Evolutionary conservation across 148 eudicot species (phyloP).

Genomic region (Persicaria maculosa): DNA sequence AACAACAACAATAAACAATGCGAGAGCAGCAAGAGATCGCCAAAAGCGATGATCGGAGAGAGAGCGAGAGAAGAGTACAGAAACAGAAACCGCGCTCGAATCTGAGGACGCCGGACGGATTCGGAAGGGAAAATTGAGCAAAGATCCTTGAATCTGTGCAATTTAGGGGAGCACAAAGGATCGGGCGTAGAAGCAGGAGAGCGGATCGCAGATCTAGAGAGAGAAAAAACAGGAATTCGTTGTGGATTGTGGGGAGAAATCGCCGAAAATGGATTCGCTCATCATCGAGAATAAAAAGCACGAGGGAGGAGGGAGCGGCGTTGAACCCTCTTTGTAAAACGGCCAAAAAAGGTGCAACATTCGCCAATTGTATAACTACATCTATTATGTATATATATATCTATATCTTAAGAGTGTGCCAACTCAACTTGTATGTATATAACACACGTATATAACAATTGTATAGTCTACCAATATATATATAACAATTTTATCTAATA

Average conservation of each 20-base stretch:
- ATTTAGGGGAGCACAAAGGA: background rate
- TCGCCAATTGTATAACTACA: no score
- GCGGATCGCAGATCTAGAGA: conserved; percentile 6
- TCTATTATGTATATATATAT: no score
- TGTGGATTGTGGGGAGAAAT: conserved; percentile 5
- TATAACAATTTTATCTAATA: no score
- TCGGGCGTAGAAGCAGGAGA: background rate
- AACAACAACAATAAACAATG: background rate
- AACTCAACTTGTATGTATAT: no score
- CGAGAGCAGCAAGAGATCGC: background rate
- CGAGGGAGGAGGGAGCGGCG: no score
- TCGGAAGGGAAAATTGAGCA: background rate
- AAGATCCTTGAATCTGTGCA: background rate
- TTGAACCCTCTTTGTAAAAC: no score
- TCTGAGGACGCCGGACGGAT: background rate
- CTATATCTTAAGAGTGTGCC: no score
- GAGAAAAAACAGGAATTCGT: background rate
- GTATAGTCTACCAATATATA: no score
- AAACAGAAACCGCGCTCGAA: background rate
- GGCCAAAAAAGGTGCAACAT: no score
- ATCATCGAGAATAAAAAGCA: no score
- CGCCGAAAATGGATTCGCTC: no score
- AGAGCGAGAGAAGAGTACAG: background rate
- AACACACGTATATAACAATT: no score
- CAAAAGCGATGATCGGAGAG: background rate